phyloP scores from a whole-genome alignment of 169 alveolate species.

The Cryptosporidium xiaoi region DNA sequence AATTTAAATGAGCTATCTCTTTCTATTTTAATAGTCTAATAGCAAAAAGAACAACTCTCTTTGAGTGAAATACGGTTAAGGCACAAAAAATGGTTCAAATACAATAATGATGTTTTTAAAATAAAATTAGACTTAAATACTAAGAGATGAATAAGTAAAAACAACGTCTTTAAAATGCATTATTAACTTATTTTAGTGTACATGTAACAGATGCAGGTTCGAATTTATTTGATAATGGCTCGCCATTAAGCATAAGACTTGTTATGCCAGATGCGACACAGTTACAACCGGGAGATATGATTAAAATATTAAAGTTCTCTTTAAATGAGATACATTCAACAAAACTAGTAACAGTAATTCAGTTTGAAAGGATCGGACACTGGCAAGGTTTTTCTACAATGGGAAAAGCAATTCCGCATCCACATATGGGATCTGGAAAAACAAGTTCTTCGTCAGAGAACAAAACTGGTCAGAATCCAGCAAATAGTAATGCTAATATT shows the following conservation, averaged over 20 bases:
- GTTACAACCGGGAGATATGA: slow-evolving; percentile 70
- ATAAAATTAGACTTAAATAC: too few relatives aligned
- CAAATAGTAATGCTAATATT: not conserved
- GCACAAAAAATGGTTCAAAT: too few relatives aligned
- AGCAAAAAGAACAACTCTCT: too few relatives aligned
- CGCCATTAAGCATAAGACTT: slow-evolving; percentile 68
- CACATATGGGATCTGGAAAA: slow-evolving; percentile 71
- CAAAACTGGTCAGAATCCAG: not conserved
- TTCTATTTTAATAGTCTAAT: too few relatives aligned
- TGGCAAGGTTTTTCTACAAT: slow-evolving; percentile 68
- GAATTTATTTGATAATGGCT: slow-evolving; percentile 58
- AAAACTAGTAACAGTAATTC: slow-evolving; percentile 64
- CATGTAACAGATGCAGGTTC: slow-evolving; percentile 75
- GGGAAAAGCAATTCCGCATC: slow-evolving; percentile 71
- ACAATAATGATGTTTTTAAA: too few relatives aligned
- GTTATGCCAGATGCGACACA: slow-evolving; percentile 75
- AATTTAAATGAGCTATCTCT: too few relatives aligned
- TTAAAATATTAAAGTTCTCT: slow-evolving; percentile 54
- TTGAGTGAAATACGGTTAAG: too few relatives aligned
- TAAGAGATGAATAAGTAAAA: not conserved
- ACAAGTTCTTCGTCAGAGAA: not conserved
- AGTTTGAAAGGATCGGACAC: slow-evolving; percentile 58
- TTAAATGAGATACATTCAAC: slow-evolving; percentile 70
- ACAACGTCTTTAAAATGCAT: not conserved
- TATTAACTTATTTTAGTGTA: slow-evolving; percentile 9